A percentile compares a stretch with the other conserved stretches of the same genome.
phyloP scores from a whole-genome alignment of 2,329 filamentous ascomycete genomes.

The Penicillium sp. region DNA sequence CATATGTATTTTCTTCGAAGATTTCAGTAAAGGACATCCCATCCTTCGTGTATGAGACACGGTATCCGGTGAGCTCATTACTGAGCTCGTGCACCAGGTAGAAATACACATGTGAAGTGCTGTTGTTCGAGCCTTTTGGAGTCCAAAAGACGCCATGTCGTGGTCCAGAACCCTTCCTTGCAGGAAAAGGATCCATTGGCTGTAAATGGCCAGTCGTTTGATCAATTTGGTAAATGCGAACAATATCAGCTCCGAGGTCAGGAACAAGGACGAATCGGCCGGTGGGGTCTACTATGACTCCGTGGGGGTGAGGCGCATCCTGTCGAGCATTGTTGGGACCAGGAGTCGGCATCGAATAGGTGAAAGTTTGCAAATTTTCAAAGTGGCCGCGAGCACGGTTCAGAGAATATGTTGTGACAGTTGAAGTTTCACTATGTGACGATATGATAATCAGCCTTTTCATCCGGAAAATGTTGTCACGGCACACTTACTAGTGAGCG shows the following conservation, averaged over 20 bases:
- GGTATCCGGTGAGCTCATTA: conserved; percentile 23
- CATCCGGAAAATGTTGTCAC: no score
- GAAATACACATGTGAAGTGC: conserved; percentile 9
- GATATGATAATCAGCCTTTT: background rate
- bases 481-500: conserved; percentile 23
- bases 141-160: conserved; percentile 59
- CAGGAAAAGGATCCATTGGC: conserved; percentile 49
- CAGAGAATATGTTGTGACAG: conserved; percentile 17
- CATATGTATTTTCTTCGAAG: conserved; percentile 17
- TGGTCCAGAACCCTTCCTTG: conserved; percentile 55
- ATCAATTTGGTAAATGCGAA: conserved; percentile 59
- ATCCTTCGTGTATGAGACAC: conserved; percentile 14
- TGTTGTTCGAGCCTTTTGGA: conserved; percentile 20
- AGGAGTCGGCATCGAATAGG: conserved; percentile 24
- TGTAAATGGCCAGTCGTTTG: conserved; percentile 50
- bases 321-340: conserved; percentile 56
- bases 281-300: conserved; percentile 44
- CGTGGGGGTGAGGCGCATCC: conserved; percentile 60
- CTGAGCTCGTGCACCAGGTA: conserved; percentile 26
- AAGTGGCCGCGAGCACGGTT: conserved; percentile 10
- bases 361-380: conserved; percentile 18
- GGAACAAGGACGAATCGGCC: conserved; percentile 58
- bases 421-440: conserved; percentile 12
- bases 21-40: conserved; percentile 16
- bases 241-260: conserved; percentile 60